These are phyloP conservation scores for Lepidopterella palustris DNA, from an alignment of 495 filamentous ascomycete species.

Conservation along the genomic window DNA sequence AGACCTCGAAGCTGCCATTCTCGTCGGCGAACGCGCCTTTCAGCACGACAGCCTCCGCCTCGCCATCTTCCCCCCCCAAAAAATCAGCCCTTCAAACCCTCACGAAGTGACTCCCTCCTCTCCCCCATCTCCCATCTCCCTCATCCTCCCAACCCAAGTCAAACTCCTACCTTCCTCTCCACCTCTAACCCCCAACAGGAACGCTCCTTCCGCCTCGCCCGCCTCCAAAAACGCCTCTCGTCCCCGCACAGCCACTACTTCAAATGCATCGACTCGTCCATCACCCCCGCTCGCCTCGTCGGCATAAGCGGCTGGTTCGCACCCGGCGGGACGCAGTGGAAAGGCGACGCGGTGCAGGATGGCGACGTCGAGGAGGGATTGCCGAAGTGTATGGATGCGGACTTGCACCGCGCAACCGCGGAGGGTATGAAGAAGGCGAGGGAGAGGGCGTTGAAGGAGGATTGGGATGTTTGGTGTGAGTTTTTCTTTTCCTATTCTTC, in stretches of 20 bases:
- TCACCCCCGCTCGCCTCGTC: slow-evolving; percentile 32
- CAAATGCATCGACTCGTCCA: slow-evolving; percentile 17
- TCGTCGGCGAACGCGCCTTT: slow-evolving; percentile 26
- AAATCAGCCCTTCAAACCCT: not conserved
- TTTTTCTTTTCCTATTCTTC: not conserved
- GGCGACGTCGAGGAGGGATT: not conserved
- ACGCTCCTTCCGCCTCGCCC: not conserved
- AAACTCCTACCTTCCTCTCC: too few relatives aligned
- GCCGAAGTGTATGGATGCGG: not conserved
- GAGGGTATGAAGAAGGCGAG: not conserved
- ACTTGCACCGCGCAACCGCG: not conserved
- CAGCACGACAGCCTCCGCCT: slow-evolving; percentile 30
- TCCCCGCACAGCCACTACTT: slow-evolving; percentile 1
- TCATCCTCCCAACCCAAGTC: too few relatives aligned
- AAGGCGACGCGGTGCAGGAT: not conserved
- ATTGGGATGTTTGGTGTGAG: slow-evolving; percentile 11
- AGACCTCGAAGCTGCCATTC: not conserved
- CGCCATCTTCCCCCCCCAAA: slow-evolving; percentile 32
- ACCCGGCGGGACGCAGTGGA: slow-evolving; percentile 6
- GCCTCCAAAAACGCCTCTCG: not conserved
- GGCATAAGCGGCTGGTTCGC: slow-evolving; percentile 4
- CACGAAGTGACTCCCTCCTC: too few relatives aligned
- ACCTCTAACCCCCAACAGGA: slow-evolving; percentile 2
- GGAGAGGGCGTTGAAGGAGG: slow-evolving; percentile 2
- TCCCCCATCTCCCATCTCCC: too few relatives aligned